Base-by-base conservation (phyloP, 2,329 filamentous ascomycete species). In the Exophiala alcalophila region DNA sequence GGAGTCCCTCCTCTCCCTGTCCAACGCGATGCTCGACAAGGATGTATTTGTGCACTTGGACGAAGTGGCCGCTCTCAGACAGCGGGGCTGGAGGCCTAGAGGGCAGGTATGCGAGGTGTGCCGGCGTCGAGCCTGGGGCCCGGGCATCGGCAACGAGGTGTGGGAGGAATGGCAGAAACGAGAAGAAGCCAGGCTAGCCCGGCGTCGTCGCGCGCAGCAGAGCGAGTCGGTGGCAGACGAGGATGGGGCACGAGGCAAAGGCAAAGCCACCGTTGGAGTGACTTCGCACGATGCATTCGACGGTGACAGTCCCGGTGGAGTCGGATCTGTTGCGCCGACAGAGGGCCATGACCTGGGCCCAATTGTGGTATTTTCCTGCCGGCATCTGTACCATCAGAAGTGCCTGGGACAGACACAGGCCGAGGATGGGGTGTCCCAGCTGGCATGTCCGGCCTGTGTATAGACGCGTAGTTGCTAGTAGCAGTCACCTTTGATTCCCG, bases 21-120 rank as follows among this genome's bases (percentile, higher is more conserved):
- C 92, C 1, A 94, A 91, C 61, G 77, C 84, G 3, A 80, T 98
- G 42, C 73, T 98, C 0, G 90, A 94, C 50, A 83, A 88, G 54
- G 92, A 92, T 57, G 74, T 95, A 4, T 98, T 97, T 58, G 78
- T 84, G 27, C 84, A 86, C 52, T 87, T 98, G 24, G 73, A 81
- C 29, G 78, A 86, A 54, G 83, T 88, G 4, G 80, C 85, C 5
- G 73, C 77, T 40, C 75, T 92, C 4, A 76, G 92, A 2, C 84
- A 90, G 62, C 80, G 82, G 18, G 94, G 92, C 1, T 98, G 92
- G 92, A 76, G 91, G 34, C 89, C 92, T 0, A 75, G 84, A 21
- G 84, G 88, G 0, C 90, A 91, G 40, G 83, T 83, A 0, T 98
- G 94, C 61, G 91, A 96, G 64, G 82, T 81, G 1, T 98, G 94